Evolutionary conservation across 176 grass and related monocot genomes (phyloP).

Genomic region (Poa pratensis): DNA sequence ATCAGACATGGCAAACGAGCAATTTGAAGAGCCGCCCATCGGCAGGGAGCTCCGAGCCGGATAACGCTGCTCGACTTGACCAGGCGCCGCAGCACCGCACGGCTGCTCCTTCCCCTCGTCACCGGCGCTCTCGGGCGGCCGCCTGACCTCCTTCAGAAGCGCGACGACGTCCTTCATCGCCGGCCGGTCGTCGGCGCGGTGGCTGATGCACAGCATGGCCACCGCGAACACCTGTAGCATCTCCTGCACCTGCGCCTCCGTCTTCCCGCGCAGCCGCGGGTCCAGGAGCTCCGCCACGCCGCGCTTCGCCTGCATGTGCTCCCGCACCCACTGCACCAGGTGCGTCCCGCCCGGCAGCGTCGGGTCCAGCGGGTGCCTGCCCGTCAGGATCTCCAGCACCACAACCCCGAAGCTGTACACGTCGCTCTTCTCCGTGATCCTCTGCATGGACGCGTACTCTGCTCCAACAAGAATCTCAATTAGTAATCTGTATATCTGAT

Average conservation of each 20-base stretch:
- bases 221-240: conserved; percentile 80
- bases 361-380: conserved; percentile 75
- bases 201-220: conserved; percentile 67
- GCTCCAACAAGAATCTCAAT: conserved; percentile 8
- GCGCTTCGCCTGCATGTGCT: conserved; percentile 66
- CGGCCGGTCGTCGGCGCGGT: conserved; percentile 71
- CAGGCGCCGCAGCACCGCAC: background rate
- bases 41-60: conserved; percentile 39
- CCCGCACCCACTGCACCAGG: conserved; percentile 86
- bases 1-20: conserved; percentile 90
- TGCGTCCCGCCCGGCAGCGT: conserved; percentile 69
- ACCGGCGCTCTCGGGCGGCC: conserved; percentile 27
- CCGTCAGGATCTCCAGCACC: conserved; percentile 75
- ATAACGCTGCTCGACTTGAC: conserved; percentile 20
- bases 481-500: background rate
- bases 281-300: conserved; percentile 64
- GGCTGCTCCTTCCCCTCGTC: conserved; percentile 50
- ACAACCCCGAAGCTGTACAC: conserved; percentile 95
- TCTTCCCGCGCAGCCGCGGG: conserved; percentile 66
- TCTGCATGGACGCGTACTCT: conserved; percentile 87
- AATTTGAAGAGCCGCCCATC: conserved; percentile 70
- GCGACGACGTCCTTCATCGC: conserved; percentile 90
- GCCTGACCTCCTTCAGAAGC: conserved; percentile 74
- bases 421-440: conserved; percentile 89
- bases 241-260: conserved; percentile 76